Evolutionary conservation across 73 alveolate species (phyloP).

Genomic region (Paramecium sexaurelia): DNA sequence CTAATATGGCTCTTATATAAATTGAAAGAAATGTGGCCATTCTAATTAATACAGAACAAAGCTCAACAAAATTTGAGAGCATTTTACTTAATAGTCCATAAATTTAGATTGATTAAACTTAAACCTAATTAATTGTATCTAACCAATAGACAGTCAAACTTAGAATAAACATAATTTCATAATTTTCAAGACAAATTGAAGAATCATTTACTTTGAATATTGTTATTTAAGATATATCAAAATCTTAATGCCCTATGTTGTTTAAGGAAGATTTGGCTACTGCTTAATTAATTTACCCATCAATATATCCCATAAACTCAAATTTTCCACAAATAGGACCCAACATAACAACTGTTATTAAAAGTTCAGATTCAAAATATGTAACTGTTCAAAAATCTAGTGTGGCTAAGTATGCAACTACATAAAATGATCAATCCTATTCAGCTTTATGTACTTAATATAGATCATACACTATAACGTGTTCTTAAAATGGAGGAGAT

Average conservation of each 20-base stretch:
- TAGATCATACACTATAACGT: background rate
- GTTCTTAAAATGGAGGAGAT: background rate
- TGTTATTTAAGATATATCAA: background rate
- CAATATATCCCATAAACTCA: background rate
- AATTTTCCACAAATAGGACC: no score
- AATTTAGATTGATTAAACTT: background rate
- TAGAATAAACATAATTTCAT: background rate
- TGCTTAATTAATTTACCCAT: background rate
- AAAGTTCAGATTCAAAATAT: background rate
- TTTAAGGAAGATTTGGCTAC: background rate
- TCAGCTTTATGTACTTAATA: background rate
- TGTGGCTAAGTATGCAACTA: background rate
- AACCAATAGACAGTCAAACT: background rate
- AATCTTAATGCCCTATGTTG: background rate
- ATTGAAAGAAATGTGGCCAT: background rate
- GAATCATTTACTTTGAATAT: background rate
- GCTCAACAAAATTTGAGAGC: background rate
- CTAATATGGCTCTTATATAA: background rate
- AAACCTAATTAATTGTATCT: background rate
- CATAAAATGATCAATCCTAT: background rate
- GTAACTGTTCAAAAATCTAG: background rate
- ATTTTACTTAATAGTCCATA: background rate
- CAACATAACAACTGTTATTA: background rate
- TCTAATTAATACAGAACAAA: background rate
- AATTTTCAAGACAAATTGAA: background rate